phyloP scores from a whole-genome alignment of 2,329 filamentous ascomycete species.

The Aspergillus unguis region DNA sequence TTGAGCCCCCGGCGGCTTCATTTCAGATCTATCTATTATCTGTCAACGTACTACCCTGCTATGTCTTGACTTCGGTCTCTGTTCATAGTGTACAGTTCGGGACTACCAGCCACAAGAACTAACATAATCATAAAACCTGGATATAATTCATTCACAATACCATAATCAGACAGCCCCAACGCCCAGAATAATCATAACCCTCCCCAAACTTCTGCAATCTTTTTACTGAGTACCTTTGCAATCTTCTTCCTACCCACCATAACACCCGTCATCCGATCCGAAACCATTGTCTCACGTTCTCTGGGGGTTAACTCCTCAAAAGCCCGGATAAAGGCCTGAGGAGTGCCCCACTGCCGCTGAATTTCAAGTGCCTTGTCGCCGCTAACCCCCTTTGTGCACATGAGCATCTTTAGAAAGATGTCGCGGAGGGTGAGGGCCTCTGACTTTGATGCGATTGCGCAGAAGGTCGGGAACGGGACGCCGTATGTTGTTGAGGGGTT shows the following conservation, averaged over 20 bases:
- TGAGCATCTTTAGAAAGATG: slow-evolving; percentile 78
- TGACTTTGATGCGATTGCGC: slow-evolving; percentile 70
- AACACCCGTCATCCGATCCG: slow-evolving; percentile 49
- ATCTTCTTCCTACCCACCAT: slow-evolving; percentile 68
- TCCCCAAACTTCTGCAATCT: slow-evolving; percentile 71
- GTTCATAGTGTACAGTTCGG: too few relatives aligned
- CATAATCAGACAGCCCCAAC: background rate
- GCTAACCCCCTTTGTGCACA: slow-evolving; percentile 72
- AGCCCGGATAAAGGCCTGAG: slow-evolving; percentile 66
- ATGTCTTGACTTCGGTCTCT: too few relatives aligned
- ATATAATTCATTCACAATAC: too few relatives aligned
- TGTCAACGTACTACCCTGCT: too few relatives aligned
- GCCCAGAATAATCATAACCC: slow-evolving; percentile 18
- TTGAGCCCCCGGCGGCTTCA: too few relatives aligned
- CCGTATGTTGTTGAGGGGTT: slow-evolving; percentile 52
- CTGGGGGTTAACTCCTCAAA: slow-evolving; percentile 56
- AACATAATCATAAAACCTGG: too few relatives aligned
- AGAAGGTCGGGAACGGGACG: slow-evolving; percentile 69
- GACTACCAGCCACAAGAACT: too few relatives aligned
- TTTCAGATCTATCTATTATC: too few relatives aligned
- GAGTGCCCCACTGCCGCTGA: slow-evolving; percentile 73
- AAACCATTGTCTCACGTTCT: slow-evolving; percentile 60
- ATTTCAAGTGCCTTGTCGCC: slow-evolving; percentile 78
- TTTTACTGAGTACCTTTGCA: slow-evolving; percentile 61
- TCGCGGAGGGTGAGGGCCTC: slow-evolving; percentile 71